Percentiles rank a stretch among this genome's conserved stretches.
Conservation (phyloP, 768 basidiomycete species). For the Psilocybe sp. region DNA sequence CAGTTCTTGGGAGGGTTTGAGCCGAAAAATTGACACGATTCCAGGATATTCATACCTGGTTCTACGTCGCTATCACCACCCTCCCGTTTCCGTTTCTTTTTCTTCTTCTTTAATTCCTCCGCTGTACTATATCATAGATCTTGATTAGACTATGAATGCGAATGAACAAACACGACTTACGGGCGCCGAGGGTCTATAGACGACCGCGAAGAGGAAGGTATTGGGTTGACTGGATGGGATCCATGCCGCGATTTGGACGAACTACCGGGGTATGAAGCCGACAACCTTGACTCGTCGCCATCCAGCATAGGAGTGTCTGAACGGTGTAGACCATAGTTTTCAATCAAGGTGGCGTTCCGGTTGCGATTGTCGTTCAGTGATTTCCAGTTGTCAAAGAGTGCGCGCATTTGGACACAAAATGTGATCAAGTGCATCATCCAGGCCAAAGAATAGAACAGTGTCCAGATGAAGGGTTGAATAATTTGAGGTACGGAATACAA, state of each 20-base stretch:
- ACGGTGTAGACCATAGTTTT: not conserved
- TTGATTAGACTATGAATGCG: conserved; percentile 4
- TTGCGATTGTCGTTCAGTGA: not conserved
- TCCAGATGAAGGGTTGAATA: conserved; percentile 10
- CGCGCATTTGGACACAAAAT: no score
- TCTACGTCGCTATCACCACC: conserved; percentile 70
- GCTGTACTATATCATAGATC: conserved; percentile 18
- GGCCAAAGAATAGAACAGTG: not conserved
- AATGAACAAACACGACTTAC: conserved; percentile 32
- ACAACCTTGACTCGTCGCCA: conserved; percentile 45
- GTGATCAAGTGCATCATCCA: no score
- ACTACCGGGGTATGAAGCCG: conserved; percentile 28
- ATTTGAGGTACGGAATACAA: conserved; percentile 15
- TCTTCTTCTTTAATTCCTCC: conserved; percentile 71
- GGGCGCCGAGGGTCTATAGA: conserved; percentile 64
- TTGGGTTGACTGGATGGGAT: conserved; percentile 41
- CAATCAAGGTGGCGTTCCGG: not conserved
- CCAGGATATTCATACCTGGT: conserved; percentile 37
- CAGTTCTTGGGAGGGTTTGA: conserved; percentile 34
- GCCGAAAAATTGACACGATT: not conserved
- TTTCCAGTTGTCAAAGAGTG: not conserved
- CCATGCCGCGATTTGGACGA: conserved; percentile 44
- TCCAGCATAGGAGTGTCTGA: conserved; percentile 43
- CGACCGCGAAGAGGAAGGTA: conserved; percentile 47
- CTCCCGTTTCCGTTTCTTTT: conserved; percentile 84